Percentiles rank a stretch among this genome's conserved stretches.
Conservation (phyloP, 2,329 filamentous ascomycete species). For the Albifimbria verrucaria region DNA sequence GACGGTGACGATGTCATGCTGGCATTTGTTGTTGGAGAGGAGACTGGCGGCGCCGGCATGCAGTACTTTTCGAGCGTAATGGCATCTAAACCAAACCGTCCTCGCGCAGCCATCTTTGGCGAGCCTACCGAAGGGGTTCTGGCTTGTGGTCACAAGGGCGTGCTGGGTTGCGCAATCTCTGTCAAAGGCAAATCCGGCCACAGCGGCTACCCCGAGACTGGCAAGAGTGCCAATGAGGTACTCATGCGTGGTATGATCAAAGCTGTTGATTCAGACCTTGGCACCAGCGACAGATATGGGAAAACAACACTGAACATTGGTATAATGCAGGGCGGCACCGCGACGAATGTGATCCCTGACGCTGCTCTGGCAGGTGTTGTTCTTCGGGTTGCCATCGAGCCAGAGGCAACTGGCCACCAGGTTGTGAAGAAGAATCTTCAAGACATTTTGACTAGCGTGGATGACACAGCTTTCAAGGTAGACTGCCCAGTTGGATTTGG, state of each 20-base stretch:
- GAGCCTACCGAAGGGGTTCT: constrained; percentile 81
- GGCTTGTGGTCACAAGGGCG: constrained; percentile 81
- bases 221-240: constrained; percentile 69
- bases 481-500: not conserved
- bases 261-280: constrained; percentile 63
- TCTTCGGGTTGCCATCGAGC: not conserved
- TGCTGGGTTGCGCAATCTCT: constrained; percentile 47
- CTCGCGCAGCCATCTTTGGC: constrained; percentile 72
- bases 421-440: not conserved
- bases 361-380: not conserved
- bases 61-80: constrained; percentile 31
- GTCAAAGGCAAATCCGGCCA: constrained; percentile 24
- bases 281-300: constrained; percentile 70
- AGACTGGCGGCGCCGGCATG: constrained; percentile 78
- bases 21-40: constrained; percentile 71
- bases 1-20: constrained; percentile 46
- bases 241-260: constrained; percentile 63
- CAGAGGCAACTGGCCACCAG: not conserved
- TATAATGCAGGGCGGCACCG: constrained; percentile 69
- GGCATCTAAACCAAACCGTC: constrained; percentile 19
- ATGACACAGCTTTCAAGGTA: not conserved
- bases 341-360: constrained; percentile 79
- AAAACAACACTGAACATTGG: constrained; percentile 83
- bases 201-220: constrained; percentile 54
- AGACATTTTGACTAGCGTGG: not conserved